These are phyloP conservation scores for Talaromyces verruculosus DNA, from an alignment of 2,329 filamentous ascomycete genomes.

Conservation along the genomic window DNA sequence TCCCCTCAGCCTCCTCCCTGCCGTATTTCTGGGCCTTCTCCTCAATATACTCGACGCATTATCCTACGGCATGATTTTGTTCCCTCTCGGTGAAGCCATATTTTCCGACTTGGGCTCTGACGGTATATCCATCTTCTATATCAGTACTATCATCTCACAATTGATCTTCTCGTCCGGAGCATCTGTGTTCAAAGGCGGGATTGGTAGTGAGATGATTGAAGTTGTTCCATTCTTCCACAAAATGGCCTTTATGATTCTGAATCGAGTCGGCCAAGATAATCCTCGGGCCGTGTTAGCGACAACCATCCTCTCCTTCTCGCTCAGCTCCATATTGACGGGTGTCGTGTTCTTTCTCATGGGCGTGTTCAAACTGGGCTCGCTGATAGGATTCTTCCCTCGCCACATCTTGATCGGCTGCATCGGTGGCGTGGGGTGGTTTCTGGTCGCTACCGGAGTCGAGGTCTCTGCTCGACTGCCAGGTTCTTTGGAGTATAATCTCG, in stretches of 20 bases:
- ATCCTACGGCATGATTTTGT: slow-evolving; percentile 95
- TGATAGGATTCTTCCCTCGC: slow-evolving; percentile 94
- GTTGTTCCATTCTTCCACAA: slow-evolving; percentile 99
- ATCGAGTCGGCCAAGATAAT: slow-evolving; percentile 73
- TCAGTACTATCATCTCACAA: slow-evolving; percentile 94
- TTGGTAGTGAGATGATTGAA: slow-evolving; percentile 97
- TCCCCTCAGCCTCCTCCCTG: slow-evolving; percentile 72
- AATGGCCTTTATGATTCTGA: slow-evolving; percentile 88
- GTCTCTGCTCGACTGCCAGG: slow-evolving; percentile 87
- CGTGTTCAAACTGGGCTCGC: slow-evolving; percentile 78
- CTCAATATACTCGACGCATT: slow-evolving; percentile 92
- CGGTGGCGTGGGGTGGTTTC: slow-evolving; percentile 93
- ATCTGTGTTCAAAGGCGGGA: slow-evolving; percentile 84
- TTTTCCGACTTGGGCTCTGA: slow-evolving; percentile 86
- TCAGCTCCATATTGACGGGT: slow-evolving; percentile 89
- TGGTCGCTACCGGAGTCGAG: slow-evolving; percentile 87
- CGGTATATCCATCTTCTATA: slow-evolving; percentile 97
- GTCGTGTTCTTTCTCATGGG: slow-evolving; percentile 91
- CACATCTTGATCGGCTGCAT: slow-evolving; percentile 97
- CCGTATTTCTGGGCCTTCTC: slow-evolving; percentile 82
- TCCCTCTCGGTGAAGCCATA: slow-evolving; percentile 81
- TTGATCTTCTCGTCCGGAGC: slow-evolving; percentile 80
- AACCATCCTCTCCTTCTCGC: slow-evolving; percentile 84
- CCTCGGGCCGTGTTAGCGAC: slow-evolving; percentile 87
- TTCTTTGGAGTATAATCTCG: slow-evolving; percentile 75